Percentiles rank a stretch among this genome's conserved stretches.
Evolutionary conservation across 176 grass and related monocot species (phyloP).

Genomic region (Pontederia crassipes): DNA sequence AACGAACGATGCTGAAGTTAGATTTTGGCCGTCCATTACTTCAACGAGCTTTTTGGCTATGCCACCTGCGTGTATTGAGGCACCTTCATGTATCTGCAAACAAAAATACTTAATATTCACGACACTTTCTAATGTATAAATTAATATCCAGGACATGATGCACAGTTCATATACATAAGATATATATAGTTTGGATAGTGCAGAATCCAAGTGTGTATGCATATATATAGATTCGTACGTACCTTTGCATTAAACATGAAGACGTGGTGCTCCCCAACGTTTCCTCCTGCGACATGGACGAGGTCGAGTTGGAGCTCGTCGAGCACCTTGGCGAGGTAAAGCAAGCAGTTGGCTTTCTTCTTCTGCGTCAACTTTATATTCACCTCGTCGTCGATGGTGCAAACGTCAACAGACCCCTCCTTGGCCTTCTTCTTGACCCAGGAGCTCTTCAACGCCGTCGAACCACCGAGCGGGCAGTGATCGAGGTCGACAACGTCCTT

Average conservation of each 20-base stretch:
- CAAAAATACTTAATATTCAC: neutral
- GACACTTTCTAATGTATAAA: no score
- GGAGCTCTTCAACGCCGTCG: constrained; percentile 45
- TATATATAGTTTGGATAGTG: neutral
- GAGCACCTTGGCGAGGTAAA: constrained; percentile 51
- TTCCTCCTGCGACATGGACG: constrained; percentile 53
- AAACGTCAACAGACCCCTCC: constrained; percentile 69
- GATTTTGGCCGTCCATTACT: constrained; percentile 39
- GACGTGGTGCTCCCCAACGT: constrained; percentile 74
- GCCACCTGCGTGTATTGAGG: constrained; percentile 63
- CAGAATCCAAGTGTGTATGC: neutral
- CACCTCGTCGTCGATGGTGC: constrained; percentile 71
- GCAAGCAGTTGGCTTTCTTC: constrained; percentile 65
- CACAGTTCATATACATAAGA: neutral
- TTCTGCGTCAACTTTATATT: constrained; percentile 78
- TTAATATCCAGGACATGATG: no score
- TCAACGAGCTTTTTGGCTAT: constrained; percentile 64
- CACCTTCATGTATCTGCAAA: constrained; percentile 55
- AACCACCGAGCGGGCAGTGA: constrained; percentile 24
- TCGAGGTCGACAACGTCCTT: constrained; percentile 28
- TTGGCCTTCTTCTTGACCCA: constrained; percentile 74
- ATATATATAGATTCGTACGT: neutral
- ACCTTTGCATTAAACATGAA: constrained; percentile 97
- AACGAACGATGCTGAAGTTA: constrained; percentile 13
- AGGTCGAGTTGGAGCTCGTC: constrained; percentile 68